Evolutionary conservation across 2,329 filamentous ascomycete genomes (phyloP), one percentile per base, ranked within the genome.

Genomic region (Coniochaeta sp.): DNA sequence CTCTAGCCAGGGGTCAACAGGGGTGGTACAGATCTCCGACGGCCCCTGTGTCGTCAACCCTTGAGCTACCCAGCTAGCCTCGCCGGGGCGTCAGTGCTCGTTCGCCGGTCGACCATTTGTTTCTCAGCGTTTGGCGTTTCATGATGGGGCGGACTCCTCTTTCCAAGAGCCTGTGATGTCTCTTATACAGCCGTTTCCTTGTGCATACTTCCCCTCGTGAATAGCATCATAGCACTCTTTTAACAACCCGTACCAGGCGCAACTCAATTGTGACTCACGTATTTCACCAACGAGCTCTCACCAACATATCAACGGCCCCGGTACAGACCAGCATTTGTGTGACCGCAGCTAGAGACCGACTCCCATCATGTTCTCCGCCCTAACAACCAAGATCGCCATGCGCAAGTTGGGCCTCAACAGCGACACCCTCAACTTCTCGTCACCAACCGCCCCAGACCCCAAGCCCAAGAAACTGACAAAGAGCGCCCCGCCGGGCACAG

Each of bases 311-410:
- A 17, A 17, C 24, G 47, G 22, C 47, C 22, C 5, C 10, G 8
- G 14, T 14, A 6, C 9, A 30, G 16, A 60, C 55, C 36, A 57
- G 42, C 30, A 16, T 14, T 12, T 36, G 34, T 12, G 34, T 7
- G 22, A 14, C 50, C 55, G 24, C 28, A 28, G 58, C 32, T 58
- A 55, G 24, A 57, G 42, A 54, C 34, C 52, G n/a, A 40, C 57
- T 19, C 34, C 61, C 57, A 72, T 67, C 59, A 86, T 85, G 83
- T 78, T 86, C 68, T 78, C 79, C 66, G 80, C 75, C 64, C 72
- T 86, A 60, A 78, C 79, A 17, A 82, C 82, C 54, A 86, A 86
- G 71, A 72, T 85, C 64, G 83, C 82, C 62, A 75, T 86, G 65
- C 82, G 77, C 64, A 84, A 83, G 68, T 77, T 77, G 57, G 83